Evolutionary conservation across 2,329 filamentous ascomycete species (phyloP), one percentile per base, ranked within the genome.

Genomic region (Diaporthe sp.): DNA sequence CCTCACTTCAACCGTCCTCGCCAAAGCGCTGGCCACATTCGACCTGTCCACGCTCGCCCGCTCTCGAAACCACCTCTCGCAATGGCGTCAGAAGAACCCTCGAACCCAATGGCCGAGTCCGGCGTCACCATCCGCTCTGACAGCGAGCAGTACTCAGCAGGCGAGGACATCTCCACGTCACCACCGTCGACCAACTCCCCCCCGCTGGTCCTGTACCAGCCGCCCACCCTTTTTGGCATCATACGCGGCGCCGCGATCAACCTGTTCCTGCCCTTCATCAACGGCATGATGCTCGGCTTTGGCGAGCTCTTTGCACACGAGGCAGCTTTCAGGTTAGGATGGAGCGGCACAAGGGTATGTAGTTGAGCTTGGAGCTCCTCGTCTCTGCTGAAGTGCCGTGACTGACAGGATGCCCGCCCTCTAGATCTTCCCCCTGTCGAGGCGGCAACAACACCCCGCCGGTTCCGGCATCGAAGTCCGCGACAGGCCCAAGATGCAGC

Each of bases 201-300:
- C 1, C 92, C 93, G 12, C 84, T 98, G 79, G 92, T 97, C 63
- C 90, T 98, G 61, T 99, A 98, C 88, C 92, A 92, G 77, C 95
- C 96, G 4, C 96, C 97, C 3, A 97, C 95, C 0, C 80, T 97
- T 58, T 98, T 94, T 94, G 92, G 94, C 13, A 83, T 99, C 76
- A 78, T 98, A 71, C 92, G 96, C 72, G 95, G 97, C 50, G 94
- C 95, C 22, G 95, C 96, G 8, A 99, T 99, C 85, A 99, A 99
- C 83, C 87, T 99, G n/a, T 80, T 99, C 1, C 85, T 99, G 27
- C 97, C 97, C 0, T 99, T 99, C 80, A 91, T 99, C 81, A 99
- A 99, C 85, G 97, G 97, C 61, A 90, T 99, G 88, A 99, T 99
- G 97, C 86, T 99, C 80, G 97, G 97, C 2, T 98, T 99, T 81